Base-by-base conservation (phyloP, 2,329 filamentous ascomycete genomes). In the Fusarium foetens region DNA sequence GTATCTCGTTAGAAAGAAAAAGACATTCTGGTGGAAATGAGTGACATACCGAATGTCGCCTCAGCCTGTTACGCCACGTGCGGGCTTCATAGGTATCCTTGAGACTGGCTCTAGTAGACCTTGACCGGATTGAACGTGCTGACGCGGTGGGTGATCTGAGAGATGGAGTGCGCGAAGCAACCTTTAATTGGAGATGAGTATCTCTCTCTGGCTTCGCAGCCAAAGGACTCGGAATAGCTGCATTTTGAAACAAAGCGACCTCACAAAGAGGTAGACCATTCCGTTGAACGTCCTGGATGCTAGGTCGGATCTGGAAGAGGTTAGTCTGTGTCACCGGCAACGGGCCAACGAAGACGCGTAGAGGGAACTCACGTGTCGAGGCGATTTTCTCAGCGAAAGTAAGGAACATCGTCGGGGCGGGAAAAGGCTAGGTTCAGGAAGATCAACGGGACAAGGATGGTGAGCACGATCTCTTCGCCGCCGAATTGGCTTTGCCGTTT, bases 61-160 rank as follows among this genome's bases (percentile, higher is more conserved):
- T 52, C 17, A 69, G 29, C 51, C 36, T 69, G 10, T 68, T 68
- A 6, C 66, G 45, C 66, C 65, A 68, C 36, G 64, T 69, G 31
- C 51, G 65, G 13, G 66, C 66, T 48, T 68, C 65, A 35, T 69
- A 68, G 17, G 51, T 42, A 4, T 68, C 66, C 27, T 25, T 64
- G 12, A 69, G 27, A 16, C 45, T 58, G 7, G 45, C 45, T n/a
- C 58, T 33, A 5, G 39, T 23, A 16, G 64, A 64, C 21, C 63
- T 57, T 4, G 51, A 69, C 33, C 51, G 36, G 25, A 48, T 19
- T 13, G 66, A 69, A 6, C 29, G 58, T 7, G 35, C 35, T 19
- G 65, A 48, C 21, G 39, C 14, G 51, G 65, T 39, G 19, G 41
- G 19, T 25, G 66, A 58, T 16, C 46, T 33, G 10, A 58, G 14